Evolutionary conservation across 1,139 yeast genomes (phyloP), one percentile per base, ranked within the genome.

Genomic region (Taphrina confusa): DNA sequence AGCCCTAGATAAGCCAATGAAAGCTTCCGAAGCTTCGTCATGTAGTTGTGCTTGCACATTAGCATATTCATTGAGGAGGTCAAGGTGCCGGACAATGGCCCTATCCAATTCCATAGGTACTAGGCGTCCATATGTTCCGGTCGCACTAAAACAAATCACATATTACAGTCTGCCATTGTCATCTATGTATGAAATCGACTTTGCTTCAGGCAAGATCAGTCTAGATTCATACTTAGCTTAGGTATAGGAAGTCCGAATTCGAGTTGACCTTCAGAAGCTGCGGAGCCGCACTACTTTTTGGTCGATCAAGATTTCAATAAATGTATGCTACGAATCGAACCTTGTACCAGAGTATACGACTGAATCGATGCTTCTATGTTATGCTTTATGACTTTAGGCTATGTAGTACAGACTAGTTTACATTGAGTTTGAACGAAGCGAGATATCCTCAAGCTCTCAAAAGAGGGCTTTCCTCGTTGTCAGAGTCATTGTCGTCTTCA

Each of bases 1-100:
- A 4, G 36, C 31, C n/a, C 52, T 27, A 47, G 42, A 33, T n/a
- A 47, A 30, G 14, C 23, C 14, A 4, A 47, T 47, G 34, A 33
- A 33, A 12, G 52, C 52, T 2, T 18, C 31, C 14, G 36, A 8
- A 20, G 42, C 31, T 9, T 20, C 22, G 5, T 8, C 20, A 4
- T 33, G 11, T 30, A 47, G 12, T 33, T 22, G 22, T 11, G 16
- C 25, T 33, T 47, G 52, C 30, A 47, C n/a, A 31, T 8, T n/a
- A 4, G 30, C 18, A 14, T 47, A 47, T 30, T 33, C n/a, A 11
- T 47, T 31, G n/a, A 45, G 25, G 11, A 27, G 30, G 14, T 45
- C 23, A 12, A 45, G 18, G 20, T 45, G 37, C 16, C 14, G n/a
- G 2, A 27, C 23, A 11, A 45, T 30, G 4, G 3, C 11, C 11